phyloP scores from a whole-genome alignment of 495 filamentous ascomycete genomes.

The Pyrenopolyporus hunteri region DNA sequence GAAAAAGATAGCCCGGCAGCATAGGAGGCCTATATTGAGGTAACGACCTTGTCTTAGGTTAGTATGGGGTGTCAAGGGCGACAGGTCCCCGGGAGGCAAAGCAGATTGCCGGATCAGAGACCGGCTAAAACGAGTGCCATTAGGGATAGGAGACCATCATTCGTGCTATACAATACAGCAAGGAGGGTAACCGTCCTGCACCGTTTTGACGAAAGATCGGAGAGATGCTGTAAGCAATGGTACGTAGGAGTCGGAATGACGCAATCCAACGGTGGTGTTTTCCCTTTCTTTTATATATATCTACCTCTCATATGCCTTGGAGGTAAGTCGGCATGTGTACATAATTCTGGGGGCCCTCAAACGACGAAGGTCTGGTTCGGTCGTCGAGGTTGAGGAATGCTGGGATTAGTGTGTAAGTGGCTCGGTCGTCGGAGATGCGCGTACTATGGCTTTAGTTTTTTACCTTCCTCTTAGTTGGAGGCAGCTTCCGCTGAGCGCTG shows the following conservation, averaged over 20 bases:
- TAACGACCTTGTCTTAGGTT: constrained; percentile 32
- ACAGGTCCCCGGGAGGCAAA: constrained; percentile 39
- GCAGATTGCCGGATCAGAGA: constrained; percentile 35
- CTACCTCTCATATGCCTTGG: too few species aligned
- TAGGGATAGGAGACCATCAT: too few species aligned
- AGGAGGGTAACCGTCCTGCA: too few species aligned
- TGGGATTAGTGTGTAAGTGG: neutral
- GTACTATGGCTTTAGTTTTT: neutral
- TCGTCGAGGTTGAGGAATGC: neutral
- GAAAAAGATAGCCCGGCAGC: neutral
- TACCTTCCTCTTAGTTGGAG: constrained; percentile 8
- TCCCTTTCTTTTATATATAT: too few species aligned
- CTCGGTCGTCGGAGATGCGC: constrained; percentile 13
- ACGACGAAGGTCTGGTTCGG: neutral
- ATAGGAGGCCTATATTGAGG: constrained; percentile 26
- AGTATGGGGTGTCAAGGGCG: constrained; percentile 7
- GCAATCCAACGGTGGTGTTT: too few species aligned
- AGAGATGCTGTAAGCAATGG: too few species aligned
- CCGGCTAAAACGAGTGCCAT: constrained; percentile 6
- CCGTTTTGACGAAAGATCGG: neutral
- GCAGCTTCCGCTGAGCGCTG: constrained; percentile 17
- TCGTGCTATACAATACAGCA: too few species aligned
- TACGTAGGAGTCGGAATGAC: constrained; percentile 7
- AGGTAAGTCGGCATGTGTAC: too few species aligned
- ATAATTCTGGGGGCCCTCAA: neutral